These are phyloP conservation scores for Trichoderma koningiopsis DNA, from an alignment of 2,329 filamentous ascomycete species.

Conservation along the genomic window DNA sequence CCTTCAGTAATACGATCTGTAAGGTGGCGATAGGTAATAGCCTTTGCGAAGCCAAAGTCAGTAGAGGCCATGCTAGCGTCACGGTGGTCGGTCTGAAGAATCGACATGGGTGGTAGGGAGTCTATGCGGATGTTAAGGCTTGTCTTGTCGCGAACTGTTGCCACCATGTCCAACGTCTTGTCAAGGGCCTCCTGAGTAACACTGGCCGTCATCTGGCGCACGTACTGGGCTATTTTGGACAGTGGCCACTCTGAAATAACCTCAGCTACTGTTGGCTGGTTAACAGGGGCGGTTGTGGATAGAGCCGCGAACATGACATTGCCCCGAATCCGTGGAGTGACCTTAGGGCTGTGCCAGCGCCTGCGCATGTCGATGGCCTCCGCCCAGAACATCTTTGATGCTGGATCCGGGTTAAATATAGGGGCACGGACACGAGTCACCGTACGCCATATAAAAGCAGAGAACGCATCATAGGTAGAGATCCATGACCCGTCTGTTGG, in stretches of 20 bases:
- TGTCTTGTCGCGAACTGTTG: neutral
- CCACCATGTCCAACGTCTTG: neutral
- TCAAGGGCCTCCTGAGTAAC: slow-evolving; percentile 3
- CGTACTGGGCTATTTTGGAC: slow-evolving; percentile 1
- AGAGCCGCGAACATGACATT: slow-evolving; percentile 12
- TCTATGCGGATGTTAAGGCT: neutral
- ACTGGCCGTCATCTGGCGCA: slow-evolving; percentile 3
- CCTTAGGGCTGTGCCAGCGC: neutral
- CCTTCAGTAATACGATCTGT: slow-evolving; percentile 7
- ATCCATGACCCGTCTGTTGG: slow-evolving; percentile 7
- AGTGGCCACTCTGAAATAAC: slow-evolving; percentile 11
- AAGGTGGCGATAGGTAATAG: slow-evolving; percentile 9
- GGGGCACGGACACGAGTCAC: neutral
- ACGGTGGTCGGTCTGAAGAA: slow-evolving; percentile 6
- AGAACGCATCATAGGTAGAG: slow-evolving; percentile 15
- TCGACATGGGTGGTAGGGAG: slow-evolving; percentile 7
- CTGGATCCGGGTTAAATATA: neutral
- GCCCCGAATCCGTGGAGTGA: neutral
- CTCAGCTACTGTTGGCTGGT: slow-evolving; percentile 7
- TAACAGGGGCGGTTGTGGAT: neutral
- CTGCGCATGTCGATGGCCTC: slow-evolving; percentile 12
- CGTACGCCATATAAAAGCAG: slow-evolving; percentile 13
- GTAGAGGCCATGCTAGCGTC: neutral
- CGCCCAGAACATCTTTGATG: neutral
- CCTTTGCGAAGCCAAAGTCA: slow-evolving; percentile 7